Evolutionary conservation across 1,284 basidiomycete species (phyloP).

Genomic region (Melampsora occidentalis): DNA sequence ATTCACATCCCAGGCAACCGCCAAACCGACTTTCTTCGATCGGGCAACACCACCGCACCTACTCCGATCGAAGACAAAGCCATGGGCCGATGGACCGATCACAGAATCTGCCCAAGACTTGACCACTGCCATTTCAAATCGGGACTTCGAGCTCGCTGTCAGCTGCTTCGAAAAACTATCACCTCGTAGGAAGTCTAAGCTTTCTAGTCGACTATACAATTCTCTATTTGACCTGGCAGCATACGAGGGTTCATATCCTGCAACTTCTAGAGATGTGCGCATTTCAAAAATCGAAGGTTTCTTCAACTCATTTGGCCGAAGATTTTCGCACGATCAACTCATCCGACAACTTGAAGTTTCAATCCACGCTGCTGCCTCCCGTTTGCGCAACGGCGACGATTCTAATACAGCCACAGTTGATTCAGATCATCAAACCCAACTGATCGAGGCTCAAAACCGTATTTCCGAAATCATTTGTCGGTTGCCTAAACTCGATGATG

Average conservation of each 20-base stretch:
- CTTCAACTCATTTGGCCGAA: constrained; percentile 7
- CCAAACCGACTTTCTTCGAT: neutral
- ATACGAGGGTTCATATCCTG: neutral
- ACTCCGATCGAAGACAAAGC: no score
- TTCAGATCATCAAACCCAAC: neutral
- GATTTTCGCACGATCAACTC: constrained; percentile 14
- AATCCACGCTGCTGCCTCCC: constrained; percentile 22
- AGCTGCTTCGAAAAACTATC: constrained; percentile 13
- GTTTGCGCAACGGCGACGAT: neutral
- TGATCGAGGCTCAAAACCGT: neutral
- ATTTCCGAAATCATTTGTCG: constrained; percentile 30
- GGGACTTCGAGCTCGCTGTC: constrained; percentile 21
- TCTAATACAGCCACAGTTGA: neutral
- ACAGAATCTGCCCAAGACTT: neutral
- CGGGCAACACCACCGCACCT: no score
- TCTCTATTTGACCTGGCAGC: constrained; percentile 20
- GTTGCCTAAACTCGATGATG: constrained; percentile 14
- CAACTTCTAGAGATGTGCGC: constrained; percentile 2
- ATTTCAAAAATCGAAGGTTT: constrained; percentile 19
- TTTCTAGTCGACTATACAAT: constrained; percentile 22
- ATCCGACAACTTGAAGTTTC: constrained; percentile 11
- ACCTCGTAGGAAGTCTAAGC: constrained; percentile 9
- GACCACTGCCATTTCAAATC: neutral
- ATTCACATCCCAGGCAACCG: neutral
- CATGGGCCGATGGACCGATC: neutral